Evolutionary conservation across 139 green algal genomes (phyloP).

Genomic region (Tetradesmus lagerheimii): DNA sequence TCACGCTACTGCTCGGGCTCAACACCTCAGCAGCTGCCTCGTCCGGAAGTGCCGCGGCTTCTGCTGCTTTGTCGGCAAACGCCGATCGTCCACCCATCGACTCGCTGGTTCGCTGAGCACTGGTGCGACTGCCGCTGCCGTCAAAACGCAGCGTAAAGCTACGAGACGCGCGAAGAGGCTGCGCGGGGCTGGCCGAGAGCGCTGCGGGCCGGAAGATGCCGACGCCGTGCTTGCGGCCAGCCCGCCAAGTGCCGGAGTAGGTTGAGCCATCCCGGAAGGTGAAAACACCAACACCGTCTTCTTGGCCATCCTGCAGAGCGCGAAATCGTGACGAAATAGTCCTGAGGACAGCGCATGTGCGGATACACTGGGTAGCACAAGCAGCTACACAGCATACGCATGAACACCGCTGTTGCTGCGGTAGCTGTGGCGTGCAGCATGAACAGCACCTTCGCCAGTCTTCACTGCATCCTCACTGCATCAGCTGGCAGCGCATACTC

Average conservation of each 20-base stretch:
- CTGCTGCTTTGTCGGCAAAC: constrained; percentile 34
- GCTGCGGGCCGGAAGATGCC: constrained; percentile 60
- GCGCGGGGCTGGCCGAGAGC: background rate
- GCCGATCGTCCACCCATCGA: background rate
- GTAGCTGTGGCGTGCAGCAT: background rate
- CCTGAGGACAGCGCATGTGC: too few species aligned
- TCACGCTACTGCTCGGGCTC: background rate
- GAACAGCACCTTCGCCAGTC: background rate
- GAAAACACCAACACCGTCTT: constrained; percentile 84
- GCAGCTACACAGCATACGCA: too few species aligned
- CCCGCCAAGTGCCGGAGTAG: constrained; percentile 82
- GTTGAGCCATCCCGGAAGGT: constrained; percentile 77
- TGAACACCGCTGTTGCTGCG: background rate
- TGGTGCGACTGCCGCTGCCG: background rate
- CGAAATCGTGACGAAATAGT: too few species aligned
- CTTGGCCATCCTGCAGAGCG: constrained; percentile 59
- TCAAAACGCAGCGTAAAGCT: background rate
- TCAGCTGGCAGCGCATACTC: too few species aligned
- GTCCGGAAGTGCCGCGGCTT: constrained; percentile 41
- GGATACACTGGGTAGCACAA: too few species aligned
- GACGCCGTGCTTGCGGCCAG: constrained; percentile 81
- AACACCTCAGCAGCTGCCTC: constrained; percentile 31
- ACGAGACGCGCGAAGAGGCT: background rate
- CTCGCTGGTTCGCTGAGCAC: background rate
- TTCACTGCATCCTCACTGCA: too few species aligned